phyloP scores from a whole-genome alignment of 441 rosid genomes.

The Arabidopsis lyrata region DNA sequence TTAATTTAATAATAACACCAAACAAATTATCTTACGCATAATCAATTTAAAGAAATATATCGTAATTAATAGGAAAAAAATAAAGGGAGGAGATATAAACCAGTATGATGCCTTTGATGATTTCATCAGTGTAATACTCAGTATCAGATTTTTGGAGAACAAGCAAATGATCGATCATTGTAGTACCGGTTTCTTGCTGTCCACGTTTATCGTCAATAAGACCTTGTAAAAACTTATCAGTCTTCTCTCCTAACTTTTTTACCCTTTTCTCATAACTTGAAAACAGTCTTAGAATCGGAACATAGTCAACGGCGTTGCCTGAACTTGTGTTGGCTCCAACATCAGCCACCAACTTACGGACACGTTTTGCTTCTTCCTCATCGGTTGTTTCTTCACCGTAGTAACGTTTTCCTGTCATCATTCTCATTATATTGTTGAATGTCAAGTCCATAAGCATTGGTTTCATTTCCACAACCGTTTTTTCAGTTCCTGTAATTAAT shows the following conservation, averaged over 20 bases:
- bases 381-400: slow-evolving; percentile 47
- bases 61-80: neutral
- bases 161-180: slow-evolving; percentile 62
- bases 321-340: slow-evolving; percentile 30
- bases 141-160: slow-evolving; percentile 53
- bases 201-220: slow-evolving; percentile 49
- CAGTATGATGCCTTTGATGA: slow-evolving; percentile 62
- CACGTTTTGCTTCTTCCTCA: slow-evolving; percentile 45
- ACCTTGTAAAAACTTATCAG: slow-evolving; percentile 50
- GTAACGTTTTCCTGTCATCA: slow-evolving; percentile 59
- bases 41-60: neutral
- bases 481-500: slow-evolving; percentile 14
- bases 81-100: slow-evolving; percentile 32
- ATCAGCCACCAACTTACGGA: slow-evolving; percentile 42
- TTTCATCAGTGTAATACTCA: slow-evolving; percentile 55
- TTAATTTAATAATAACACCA: neutral
- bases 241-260: slow-evolving; percentile 32
- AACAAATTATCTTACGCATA: neutral
- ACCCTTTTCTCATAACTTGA: slow-evolving; percentile 47
- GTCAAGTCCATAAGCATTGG: slow-evolving; percentile 54
- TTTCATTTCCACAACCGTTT: slow-evolving; percentile 49
- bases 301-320: slow-evolving; percentile 48
- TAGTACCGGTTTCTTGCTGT: slow-evolving; percentile 35
- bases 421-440: slow-evolving; percentile 62
- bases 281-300: slow-evolving; percentile 49